Evolutionary conservation across 2,329 filamentous ascomycete genomes (phyloP).

Genomic region (Fusarium buharicum): DNA sequence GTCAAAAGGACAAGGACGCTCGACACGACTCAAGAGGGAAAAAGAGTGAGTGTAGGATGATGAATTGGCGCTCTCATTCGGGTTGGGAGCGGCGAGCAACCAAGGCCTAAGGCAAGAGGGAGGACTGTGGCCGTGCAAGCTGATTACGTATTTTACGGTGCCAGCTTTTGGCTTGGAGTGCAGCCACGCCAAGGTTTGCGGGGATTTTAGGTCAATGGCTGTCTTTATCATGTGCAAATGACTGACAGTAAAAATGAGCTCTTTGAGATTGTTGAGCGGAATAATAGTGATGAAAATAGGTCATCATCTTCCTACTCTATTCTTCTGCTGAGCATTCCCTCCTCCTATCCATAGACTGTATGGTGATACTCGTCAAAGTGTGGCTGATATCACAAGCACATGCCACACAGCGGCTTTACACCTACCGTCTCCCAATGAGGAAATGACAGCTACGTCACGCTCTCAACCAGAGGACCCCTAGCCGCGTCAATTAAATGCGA

Average conservation of each 20-base stretch:
- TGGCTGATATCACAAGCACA: conserved; percentile 28
- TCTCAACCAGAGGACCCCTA: conserved; percentile 19
- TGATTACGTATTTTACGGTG: conserved; percentile 36
- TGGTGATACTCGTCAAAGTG: conserved; percentile 1
- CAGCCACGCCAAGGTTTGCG: conserved; percentile 36
- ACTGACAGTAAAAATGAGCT: not conserved
- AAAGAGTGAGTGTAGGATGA: conserved; percentile 31
- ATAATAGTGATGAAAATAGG: no score
- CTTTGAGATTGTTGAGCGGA: no score
- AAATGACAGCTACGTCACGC: conserved; percentile 30
- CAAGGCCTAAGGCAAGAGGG: conserved; percentile 28
- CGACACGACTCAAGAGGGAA: conserved; percentile 26
- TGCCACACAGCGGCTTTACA: conserved; percentile 12
- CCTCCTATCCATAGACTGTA: no score
- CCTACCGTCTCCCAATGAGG: conserved; percentile 6
- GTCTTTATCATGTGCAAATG: not conserved
- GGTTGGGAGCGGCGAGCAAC: conserved; percentile 32
- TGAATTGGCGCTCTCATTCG: conserved; percentile 38
- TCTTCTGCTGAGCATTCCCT: no score
- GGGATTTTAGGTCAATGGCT: conserved; percentile 13
- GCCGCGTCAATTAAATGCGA: conserved; percentile 24
- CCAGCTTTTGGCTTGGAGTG: conserved; percentile 34
- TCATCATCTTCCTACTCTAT: no score
- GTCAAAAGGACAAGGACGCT: conserved; percentile 20
- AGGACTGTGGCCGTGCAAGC: conserved; percentile 34